Percentiles rank a stretch among this genome's conserved stretches.
These are phyloP conservation scores for Stromatinia cepivora DNA, from an alignment of 2,329 filamentous ascomycete species.

Conservation along the genomic window DNA sequence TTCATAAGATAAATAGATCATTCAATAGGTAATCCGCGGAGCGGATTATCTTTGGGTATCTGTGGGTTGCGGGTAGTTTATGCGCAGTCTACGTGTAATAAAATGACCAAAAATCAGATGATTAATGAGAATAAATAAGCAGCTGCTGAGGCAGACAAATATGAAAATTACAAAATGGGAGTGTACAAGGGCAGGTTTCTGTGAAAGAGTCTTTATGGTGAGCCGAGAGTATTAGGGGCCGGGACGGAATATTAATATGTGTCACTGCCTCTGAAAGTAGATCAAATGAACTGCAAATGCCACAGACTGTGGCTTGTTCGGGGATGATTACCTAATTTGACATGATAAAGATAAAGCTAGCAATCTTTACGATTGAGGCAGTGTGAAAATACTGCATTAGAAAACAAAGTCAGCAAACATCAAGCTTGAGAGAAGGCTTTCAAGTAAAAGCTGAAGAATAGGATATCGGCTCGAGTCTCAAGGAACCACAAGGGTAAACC, in stretches of 20 bases:
- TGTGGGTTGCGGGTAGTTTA: too few species aligned
- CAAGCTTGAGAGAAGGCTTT: background rate
- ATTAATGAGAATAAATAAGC: background rate
- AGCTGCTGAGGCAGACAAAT: background rate
- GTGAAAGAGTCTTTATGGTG: background rate
- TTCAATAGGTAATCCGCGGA: too few species aligned
- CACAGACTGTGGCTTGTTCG: background rate
- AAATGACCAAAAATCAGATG: too few species aligned
- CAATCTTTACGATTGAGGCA: background rate
- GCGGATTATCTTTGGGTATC: too few species aligned
- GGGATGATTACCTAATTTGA: background rate
- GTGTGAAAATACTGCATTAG: background rate
- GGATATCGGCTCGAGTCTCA: background rate
- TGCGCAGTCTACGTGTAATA: too few species aligned
- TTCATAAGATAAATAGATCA: too few species aligned
- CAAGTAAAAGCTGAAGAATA: background rate
- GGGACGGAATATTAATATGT: too few species aligned
- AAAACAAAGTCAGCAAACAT: background rate
- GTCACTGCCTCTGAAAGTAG: too few species aligned
- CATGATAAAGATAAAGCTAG: too few species aligned
- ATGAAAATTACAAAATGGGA: background rate
- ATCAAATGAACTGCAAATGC: background rate
- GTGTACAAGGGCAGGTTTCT: background rate
- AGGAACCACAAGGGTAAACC: background rate
- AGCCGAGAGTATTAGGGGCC: background rate